Conservation (phyloP, 768 basidiomycete species). For the Leccinum longicurvipes region DNA sequence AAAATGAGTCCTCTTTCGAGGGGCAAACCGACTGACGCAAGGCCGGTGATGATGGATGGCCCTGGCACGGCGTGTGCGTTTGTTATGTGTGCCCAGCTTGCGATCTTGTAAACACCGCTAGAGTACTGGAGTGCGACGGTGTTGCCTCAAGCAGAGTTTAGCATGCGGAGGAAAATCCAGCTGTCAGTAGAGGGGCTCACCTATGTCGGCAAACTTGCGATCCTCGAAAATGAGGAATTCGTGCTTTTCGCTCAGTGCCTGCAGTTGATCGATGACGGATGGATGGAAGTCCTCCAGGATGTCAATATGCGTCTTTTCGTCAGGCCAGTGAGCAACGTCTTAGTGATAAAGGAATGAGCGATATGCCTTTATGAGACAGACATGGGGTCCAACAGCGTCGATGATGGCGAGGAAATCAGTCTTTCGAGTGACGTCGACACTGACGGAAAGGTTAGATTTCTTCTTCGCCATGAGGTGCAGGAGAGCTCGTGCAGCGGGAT, state of each 20-base stretch:
- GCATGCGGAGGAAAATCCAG: background rate
- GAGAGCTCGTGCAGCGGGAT: constrained; percentile 75
- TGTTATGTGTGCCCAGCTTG: constrained; percentile 94
- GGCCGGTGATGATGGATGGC: constrained; percentile 90
- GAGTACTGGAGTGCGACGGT: constrained; percentile 96
- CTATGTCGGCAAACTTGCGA: constrained; percentile 98
- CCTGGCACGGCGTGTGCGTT: constrained; percentile 97
- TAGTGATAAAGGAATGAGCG: constrained; percentile 5
- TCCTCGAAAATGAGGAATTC: constrained; percentile 98
- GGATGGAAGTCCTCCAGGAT: constrained; percentile 89
- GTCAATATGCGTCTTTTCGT: constrained; percentile 88
- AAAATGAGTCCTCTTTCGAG: constrained; percentile 81
- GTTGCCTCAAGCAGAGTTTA: constrained; percentile 61
- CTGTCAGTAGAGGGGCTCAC: constrained; percentile 39
- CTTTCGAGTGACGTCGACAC: constrained; percentile 86
- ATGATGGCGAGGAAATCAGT: constrained; percentile 81
- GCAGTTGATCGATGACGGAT: constrained; percentile 64
- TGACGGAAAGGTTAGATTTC: constrained; percentile 88
- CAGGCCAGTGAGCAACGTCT: constrained; percentile 23
- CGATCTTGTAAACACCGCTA: constrained; percentile 87
- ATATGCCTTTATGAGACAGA: constrained; percentile 90
- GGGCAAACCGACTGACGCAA: constrained; percentile 81
- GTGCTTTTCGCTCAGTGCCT: constrained; percentile 69
- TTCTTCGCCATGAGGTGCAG: constrained; percentile 84
- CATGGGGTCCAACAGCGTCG: constrained; percentile 82